phyloP scores from a whole-genome alignment of 768 basidiomycete species.

The Pholiota molesta region DNA sequence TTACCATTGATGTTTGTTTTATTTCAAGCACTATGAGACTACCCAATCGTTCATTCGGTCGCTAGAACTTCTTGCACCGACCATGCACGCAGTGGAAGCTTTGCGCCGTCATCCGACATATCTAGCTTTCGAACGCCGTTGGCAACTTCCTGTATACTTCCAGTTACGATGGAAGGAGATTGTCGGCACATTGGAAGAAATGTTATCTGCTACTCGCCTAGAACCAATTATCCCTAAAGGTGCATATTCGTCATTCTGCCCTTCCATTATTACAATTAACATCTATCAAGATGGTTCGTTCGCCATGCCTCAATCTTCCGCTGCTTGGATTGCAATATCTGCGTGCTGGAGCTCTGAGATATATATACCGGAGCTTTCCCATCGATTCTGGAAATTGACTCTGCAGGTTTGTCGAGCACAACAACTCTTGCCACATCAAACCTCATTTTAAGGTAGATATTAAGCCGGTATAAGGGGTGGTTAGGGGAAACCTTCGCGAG shows the following conservation, averaged over 20 bases:
- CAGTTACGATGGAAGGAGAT: conserved; percentile 98
- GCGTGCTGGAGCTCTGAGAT: conserved; percentile 89
- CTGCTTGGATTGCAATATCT: conserved; percentile 71
- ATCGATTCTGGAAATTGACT: conserved; percentile 90
- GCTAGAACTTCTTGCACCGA: conserved; percentile 83
- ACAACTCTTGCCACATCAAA: neutral
- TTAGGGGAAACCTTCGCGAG: conserved; percentile 58
- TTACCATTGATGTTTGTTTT: neutral
- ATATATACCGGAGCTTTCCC: conserved; percentile 78
- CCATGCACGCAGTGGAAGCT: conserved; percentile 62
- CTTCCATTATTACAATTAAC: conserved; percentile 4
- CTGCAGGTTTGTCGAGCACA: conserved; percentile 66
- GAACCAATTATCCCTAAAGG: conserved; percentile 46
- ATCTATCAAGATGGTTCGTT: conserved; percentile 25
- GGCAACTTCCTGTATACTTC: conserved; percentile 97
- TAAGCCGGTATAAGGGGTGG: conserved; percentile 82
- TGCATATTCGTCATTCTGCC: conserved; percentile 22
- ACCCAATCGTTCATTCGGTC: conserved; percentile 82
- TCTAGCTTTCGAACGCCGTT: conserved; percentile 74
- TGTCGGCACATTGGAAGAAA: conserved; percentile 73
- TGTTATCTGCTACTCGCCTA: conserved; percentile 47
- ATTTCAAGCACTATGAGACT: conserved; percentile 75
- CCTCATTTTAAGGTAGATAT: conserved; percentile 50
- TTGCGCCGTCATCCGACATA: conserved; percentile 79
- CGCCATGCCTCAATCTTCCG: conserved; percentile 54